Conservation (phyloP, 2,329 filamentous ascomycete species). For the Fusarium sp. region DNA sequence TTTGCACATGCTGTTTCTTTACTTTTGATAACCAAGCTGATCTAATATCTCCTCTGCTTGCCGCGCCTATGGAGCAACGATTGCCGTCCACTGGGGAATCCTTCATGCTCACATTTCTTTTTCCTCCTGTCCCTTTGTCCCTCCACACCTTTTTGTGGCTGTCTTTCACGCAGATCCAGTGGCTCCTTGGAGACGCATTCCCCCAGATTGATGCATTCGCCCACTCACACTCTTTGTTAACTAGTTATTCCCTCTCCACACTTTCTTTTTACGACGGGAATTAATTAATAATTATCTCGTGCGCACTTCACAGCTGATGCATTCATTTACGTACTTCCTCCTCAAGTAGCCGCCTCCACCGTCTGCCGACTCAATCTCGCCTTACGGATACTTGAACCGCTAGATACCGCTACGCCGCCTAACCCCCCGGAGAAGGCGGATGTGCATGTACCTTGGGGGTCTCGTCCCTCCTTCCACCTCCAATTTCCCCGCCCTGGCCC, state of each 20-base stretch:
- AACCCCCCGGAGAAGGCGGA: neutral
- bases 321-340: slow-evolving; percentile 25
- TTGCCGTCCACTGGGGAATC: neutral
- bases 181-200: slow-evolving; percentile 26
- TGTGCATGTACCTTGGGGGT: slow-evolving; percentile 19
- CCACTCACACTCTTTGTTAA: slow-evolving; percentile 20
- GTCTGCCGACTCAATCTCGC: slow-evolving; percentile 10
- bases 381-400: neutral
- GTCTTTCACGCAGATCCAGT: slow-evolving; percentile 20
- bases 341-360: neutral
- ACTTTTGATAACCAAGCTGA: neutral
- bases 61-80: neutral
- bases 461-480: slow-evolving; percentile 38
- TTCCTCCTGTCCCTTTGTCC: slow-evolving; percentile 7
- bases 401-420: neutral
- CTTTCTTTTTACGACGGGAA: slow-evolving; percentile 20
- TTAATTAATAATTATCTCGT: neutral
- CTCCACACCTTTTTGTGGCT: slow-evolving; percentile 27
- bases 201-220: slow-evolving; percentile 29
- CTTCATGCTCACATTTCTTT: slow-evolving; percentile 9
- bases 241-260: slow-evolving; percentile 8
- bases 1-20: neutral
- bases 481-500: slow-evolving; percentile 47
- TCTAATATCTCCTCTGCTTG: slow-evolving; percentile 1
- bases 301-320: neutral